phyloP scores from a whole-genome alignment of 176 grass and related monocot genomes.

The Aechmea fasciata region DNA sequence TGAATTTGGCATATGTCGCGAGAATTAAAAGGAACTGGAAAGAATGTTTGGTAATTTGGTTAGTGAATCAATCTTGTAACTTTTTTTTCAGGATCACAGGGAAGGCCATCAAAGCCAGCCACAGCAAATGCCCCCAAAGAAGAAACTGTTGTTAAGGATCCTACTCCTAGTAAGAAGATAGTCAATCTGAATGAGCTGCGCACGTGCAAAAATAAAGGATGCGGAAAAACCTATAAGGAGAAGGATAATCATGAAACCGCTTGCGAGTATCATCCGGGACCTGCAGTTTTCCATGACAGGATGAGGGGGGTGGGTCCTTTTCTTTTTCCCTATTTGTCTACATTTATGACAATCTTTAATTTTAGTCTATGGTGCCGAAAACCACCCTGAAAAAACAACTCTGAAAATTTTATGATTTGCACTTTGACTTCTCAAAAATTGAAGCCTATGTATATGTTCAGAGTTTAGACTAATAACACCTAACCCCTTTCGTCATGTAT shows the following conservation, averaged over 20 bases:
- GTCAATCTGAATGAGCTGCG: slow-evolving; percentile 68
- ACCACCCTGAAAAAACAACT: too few species aligned
- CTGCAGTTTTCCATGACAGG: slow-evolving; percentile 92
- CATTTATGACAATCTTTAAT: not conserved
- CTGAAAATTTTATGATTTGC: too few species aligned
- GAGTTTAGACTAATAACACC: too few species aligned
- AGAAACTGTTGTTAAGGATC: slow-evolving; percentile 28
- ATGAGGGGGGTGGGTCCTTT: slow-evolving; percentile 60
- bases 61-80: too few species aligned
- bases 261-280: slow-evolving; percentile 81
- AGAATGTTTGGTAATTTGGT: too few species aligned
- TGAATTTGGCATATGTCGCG: too few species aligned
- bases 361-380: not conserved
- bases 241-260: slow-evolving; percentile 92
- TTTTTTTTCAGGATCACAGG: slow-evolving; percentile 65
- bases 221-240: slow-evolving; percentile 89
- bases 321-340: slow-evolving; percentile 3
- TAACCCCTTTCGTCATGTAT: too few species aligned
- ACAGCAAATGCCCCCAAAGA: slow-evolving; percentile 8
- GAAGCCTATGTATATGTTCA: too few species aligned
- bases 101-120: slow-evolving; percentile 39
- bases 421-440: too few species aligned
- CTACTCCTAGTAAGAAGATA: slow-evolving; percentile 46
- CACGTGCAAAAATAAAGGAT: slow-evolving; percentile 83
- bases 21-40: too few species aligned